Conservation (phyloP, 2,329 filamentous ascomycete species). For the Microdochium paspali region DNA sequence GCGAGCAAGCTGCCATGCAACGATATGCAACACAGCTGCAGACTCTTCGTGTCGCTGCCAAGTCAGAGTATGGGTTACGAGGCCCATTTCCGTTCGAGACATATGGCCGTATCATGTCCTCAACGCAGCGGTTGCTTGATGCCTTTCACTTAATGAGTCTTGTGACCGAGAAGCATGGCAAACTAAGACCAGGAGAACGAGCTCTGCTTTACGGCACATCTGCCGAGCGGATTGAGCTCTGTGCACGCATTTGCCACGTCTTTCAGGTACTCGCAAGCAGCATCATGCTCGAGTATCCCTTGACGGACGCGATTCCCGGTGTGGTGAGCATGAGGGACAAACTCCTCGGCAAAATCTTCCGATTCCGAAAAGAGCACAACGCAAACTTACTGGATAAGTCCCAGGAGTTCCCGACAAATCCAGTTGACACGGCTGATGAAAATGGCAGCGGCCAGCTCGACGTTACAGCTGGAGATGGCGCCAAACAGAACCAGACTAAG, state of each 20-base stretch:
- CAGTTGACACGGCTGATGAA: constrained; percentile 14
- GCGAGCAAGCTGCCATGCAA: constrained; percentile 80
- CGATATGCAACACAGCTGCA: constrained; percentile 70
- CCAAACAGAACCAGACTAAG: constrained; percentile 3
- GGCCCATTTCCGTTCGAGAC: constrained; percentile 74
- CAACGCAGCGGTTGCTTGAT: constrained; percentile 78
- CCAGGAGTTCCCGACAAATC: constrained; percentile 24
- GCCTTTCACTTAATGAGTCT: constrained; percentile 96
- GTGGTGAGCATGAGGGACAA: constrained; percentile 73
- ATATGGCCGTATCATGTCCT: constrained; percentile 66
- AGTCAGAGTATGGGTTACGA: constrained; percentile 80
- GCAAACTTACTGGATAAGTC: constrained; percentile 28
- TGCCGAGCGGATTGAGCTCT: constrained; percentile 70
- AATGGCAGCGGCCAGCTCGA: not conserved
- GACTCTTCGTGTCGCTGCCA: constrained; percentile 59
- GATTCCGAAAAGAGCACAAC: constrained; percentile 65
- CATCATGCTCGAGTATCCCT: constrained; percentile 87
- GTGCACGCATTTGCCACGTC: constrained; percentile 84
- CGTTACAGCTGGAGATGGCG: not conserved
- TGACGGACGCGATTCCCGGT: constrained; percentile 81
- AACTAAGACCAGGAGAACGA: constrained; percentile 70
- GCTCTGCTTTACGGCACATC: constrained; percentile 72
- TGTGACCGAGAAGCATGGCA: constrained; percentile 71
- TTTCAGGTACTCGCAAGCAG: constrained; percentile 80
- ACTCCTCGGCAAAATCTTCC: constrained; percentile 77